These are phyloP conservation scores for Tetraselmis striata DNA, from an alignment of 139 green algal species.

Conservation along the genomic window DNA sequence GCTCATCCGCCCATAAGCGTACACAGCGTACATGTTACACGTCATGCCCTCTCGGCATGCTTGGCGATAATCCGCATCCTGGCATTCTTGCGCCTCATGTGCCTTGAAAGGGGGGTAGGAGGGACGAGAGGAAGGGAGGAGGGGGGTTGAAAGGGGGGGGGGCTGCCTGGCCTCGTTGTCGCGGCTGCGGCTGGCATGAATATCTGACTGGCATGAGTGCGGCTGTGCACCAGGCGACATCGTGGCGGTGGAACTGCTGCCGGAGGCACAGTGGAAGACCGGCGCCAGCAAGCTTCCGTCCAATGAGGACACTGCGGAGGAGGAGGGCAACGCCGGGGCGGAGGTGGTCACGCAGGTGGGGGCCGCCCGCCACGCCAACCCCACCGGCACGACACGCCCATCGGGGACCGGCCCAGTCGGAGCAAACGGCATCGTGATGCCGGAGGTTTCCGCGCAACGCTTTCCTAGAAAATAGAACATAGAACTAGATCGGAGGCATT, in stretches of 20 bases:
- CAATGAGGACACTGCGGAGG: background rate
- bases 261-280: background rate
- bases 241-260: constrained; percentile 54
- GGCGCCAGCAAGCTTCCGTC: background rate
- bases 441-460: too few species aligned
- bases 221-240: constrained; percentile 35
- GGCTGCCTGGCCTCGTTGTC: too few species aligned
- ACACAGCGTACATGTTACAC: too few species aligned
- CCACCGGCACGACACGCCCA: background rate
- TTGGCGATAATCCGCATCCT: too few species aligned
- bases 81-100: too few species aligned
- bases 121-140: background rate
- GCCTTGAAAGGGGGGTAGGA: too few species aligned
- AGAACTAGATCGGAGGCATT: too few species aligned
- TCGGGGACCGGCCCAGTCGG: background rate
- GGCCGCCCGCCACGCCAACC: background rate
- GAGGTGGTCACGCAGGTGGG: background rate
- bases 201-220: too few species aligned
- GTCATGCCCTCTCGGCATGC: too few species aligned
- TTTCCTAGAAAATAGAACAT: too few species aligned
- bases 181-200: too few species aligned
- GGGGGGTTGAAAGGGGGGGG: background rate
- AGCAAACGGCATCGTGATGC: background rate
- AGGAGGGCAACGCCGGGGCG: background rate
- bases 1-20: too few species aligned